These are phyloP conservation scores for Cyberlindnera mississippiensis DNA, from an alignment of 805 yeast genomes.

Conservation along the genomic window DNA sequence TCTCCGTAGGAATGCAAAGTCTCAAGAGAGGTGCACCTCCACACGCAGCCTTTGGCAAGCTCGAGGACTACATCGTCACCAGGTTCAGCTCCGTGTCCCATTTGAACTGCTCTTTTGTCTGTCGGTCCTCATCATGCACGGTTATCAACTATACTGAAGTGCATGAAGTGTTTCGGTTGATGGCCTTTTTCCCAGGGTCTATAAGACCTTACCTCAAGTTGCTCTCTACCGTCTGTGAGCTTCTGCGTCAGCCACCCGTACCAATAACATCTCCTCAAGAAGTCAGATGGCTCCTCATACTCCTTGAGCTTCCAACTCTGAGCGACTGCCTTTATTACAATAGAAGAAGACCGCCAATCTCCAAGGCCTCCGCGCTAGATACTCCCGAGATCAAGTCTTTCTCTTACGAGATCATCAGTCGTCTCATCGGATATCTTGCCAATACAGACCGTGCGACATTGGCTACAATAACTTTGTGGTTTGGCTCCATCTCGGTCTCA, in stretches of 20 bases:
- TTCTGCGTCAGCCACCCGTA: conserved; percentile 48
- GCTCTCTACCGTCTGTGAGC: conserved; percentile 45
- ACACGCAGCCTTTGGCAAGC: conserved; percentile 40
- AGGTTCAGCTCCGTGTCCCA: conserved; percentile 45
- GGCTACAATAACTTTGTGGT: conserved; percentile 52
- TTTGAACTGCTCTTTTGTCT: conserved; percentile 53
- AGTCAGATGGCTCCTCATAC: conserved; percentile 56
- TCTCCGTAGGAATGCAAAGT: conserved; percentile 8
- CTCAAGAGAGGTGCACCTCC: conserved; percentile 4
- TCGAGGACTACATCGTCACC: conserved; percentile 42
- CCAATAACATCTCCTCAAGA: conserved; percentile 37
- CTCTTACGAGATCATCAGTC: conserved; percentile 66
- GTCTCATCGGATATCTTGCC: conserved; percentile 65
- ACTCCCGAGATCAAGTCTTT: conserved; percentile 50
- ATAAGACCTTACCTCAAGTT: conserved; percentile 56
- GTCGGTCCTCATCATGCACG: conserved; percentile 19
- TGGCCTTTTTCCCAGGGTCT: conserved; percentile 50
- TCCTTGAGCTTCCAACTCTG: conserved; percentile 66
- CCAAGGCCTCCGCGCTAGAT: conserved; percentile 23
- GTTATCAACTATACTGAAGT: conserved; percentile 50
- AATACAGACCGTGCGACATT: conserved; percentile 38
- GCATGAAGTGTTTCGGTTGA: conserved; percentile 39
- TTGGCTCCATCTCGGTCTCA: conserved; percentile 39
- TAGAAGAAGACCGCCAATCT: background rate
- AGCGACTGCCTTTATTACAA: conserved; percentile 40